Evolutionary conservation across 331 rosid species (phyloP), one percentile per base, ranked within the genome.

Genomic region (Pyracantha coccinea): DNA sequence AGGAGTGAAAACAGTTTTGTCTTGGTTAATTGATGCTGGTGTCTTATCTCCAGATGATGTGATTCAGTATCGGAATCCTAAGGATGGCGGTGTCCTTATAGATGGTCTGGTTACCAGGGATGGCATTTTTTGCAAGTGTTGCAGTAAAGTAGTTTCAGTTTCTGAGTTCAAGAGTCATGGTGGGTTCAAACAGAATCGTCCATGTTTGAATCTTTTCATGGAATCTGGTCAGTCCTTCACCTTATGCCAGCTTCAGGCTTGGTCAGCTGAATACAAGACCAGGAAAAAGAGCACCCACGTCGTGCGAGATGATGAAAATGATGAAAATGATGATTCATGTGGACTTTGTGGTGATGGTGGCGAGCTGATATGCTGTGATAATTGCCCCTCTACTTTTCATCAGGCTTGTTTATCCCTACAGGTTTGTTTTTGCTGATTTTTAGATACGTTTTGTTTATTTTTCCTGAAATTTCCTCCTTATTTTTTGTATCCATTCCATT

Each of bases 261-360:
- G 99, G 99, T 92, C 99, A 67, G 87, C 91, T 68, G 99, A 95
- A 73, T 95, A 92, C 90, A 90, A 89, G 84, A 59, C 86, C 73
- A 84, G 92, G 84, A 95, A 85, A 89, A 80, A 79, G 78, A 83
- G 81, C 75, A 85, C 73, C 82, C 91, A 77, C 68, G 81, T 78
- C n/a, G 88, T 83, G 73, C 81, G 68, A 82, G 83, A 57, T 52
- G 97, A 86, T 62, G 83, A 86, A 45, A 80, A 86, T 62, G 99
- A 95, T 78, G 63, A 76, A 88, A 95, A 95, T 71, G 99, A 95
- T 83, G 98, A 95, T 80, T 95, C 96, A 1, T 95, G 98, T 32
- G 99, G 98, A 54, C 75, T 88, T 76, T 95, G 99, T 83, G 99
- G 97, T 58, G 97, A 90, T 58, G 99, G 98, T 60, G 99, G 98